Conservation (phyloP, 139 green algal genomes). For the Bryopsis sp. region DNA sequence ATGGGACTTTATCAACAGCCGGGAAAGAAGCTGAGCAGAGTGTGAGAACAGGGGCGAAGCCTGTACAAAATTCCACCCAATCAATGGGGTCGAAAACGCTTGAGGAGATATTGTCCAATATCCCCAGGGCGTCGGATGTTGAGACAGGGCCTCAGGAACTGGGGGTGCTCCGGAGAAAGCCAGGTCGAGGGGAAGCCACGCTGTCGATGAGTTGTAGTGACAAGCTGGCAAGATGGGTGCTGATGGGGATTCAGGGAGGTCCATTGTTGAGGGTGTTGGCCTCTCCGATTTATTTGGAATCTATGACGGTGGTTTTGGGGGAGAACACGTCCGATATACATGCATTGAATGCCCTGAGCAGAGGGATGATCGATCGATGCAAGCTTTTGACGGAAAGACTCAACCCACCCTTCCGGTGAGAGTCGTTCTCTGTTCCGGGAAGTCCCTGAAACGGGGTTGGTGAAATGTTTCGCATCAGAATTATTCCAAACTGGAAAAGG, state of each 20-base stretch:
- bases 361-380: background rate
- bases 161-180: slow-evolving; percentile 72
- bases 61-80: slow-evolving; percentile 20
- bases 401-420: background rate
- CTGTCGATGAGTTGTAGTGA: slow-evolving; percentile 90
- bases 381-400: background rate
- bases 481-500: too few species aligned
- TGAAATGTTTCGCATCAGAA: too few species aligned
- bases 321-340: background rate
- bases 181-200: slow-evolving; percentile 75
- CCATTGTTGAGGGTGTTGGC: slow-evolving; percentile 41
- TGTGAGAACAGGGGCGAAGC: slow-evolving; percentile 17
- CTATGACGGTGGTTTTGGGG: slow-evolving; percentile 33
- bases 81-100: slow-evolving; percentile 16
- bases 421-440: too few species aligned
- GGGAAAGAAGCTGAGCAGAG: background rate
- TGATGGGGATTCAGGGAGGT: slow-evolving; percentile 62
- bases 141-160: slow-evolving; percentile 41
- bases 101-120: background rate
- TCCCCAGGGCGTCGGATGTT: slow-evolving; percentile 53
- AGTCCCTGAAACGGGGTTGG: too few species aligned
- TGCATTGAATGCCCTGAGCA: background rate
- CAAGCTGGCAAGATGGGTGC: slow-evolving; percentile 82
- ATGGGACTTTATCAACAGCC: too few species aligned
- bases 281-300: slow-evolving; percentile 46